phyloP scores from a whole-genome alignment of 2,329 filamentous ascomycete species.

The Colletotrichum falcatum region DNA sequence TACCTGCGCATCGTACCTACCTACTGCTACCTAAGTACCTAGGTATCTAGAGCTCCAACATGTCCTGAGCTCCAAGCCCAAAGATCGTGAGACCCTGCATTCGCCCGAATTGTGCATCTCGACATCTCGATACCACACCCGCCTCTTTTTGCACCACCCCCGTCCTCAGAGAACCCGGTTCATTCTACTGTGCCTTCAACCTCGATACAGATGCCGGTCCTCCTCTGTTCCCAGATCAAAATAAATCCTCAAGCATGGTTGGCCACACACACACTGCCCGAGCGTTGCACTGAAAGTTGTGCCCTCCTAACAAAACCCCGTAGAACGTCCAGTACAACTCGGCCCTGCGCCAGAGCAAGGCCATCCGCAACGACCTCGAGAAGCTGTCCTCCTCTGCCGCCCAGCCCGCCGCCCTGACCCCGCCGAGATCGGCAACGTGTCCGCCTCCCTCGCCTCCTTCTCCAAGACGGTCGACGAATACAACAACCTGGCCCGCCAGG shows the following conservation, averaged over 20 bases:
- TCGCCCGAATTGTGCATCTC: background rate
- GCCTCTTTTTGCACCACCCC: background rate
- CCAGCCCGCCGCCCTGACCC: slow-evolving; percentile 72
- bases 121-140: background rate
- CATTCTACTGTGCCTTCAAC: background rate
- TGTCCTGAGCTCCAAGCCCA: slow-evolving; percentile 11
- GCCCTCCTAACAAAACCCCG: slow-evolving; percentile 45
- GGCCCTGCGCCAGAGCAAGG: slow-evolving; percentile 84
- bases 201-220: background rate
- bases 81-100: slow-evolving; percentile 19
- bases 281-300: background rate
- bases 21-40: too few species aligned
- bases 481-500: slow-evolving; percentile 83
- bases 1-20: background rate
- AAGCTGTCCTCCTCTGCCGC: slow-evolving; percentile 71
- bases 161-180: background rate
- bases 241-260: slow-evolving; percentile 24
- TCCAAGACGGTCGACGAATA: slow-evolving; percentile 95
- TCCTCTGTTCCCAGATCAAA: background rate
- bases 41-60: slow-evolving; percentile 20
- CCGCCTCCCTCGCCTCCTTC: slow-evolving; percentile 83
- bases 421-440: slow-evolving; percentile 73
- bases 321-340: slow-evolving; percentile 90
- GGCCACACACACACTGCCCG: background rate
- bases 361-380: slow-evolving; percentile 81